Percentiles rank a stretch among this genome's conserved stretches.
phyloP scores from a whole-genome alignment of 2,329 filamentous ascomycete genomes.

The Microascus cirrosus region DNA sequence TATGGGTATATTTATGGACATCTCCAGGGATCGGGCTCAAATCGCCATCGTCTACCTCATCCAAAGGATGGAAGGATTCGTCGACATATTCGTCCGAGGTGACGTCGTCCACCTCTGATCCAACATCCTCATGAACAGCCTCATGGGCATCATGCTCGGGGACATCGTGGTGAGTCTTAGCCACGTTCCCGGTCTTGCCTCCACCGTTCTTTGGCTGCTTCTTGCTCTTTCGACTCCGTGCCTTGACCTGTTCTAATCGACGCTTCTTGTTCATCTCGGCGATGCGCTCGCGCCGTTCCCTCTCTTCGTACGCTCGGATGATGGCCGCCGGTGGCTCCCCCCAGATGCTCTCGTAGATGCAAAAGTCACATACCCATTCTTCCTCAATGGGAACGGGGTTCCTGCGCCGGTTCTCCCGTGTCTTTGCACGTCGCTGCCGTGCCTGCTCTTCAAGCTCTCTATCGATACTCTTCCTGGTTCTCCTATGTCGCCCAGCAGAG shows the following conservation, averaged over 20 bases:
- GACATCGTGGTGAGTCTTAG: constrained; percentile 1
- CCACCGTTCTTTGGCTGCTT: constrained; percentile 37
- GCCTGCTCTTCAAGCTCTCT: constrained; percentile 68
- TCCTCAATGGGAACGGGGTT: constrained; percentile 61
- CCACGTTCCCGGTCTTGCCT: constrained; percentile 41
- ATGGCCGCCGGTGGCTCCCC: constrained; percentile 75
- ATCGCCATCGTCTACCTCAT: constrained; percentile 2
- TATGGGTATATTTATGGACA: neutral
- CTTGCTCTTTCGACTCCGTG: constrained; percentile 82
- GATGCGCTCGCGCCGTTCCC: constrained; percentile 75
- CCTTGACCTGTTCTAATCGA: constrained; percentile 83
- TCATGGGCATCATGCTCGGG: neutral
- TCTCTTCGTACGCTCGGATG: constrained; percentile 87
- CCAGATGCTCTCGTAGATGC: constrained; percentile 94
- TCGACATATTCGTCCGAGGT: constrained; percentile 4
- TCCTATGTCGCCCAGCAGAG: constrained; percentile 31
- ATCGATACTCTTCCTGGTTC: constrained; percentile 53
- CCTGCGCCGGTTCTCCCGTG: constrained; percentile 65
- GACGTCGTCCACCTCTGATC: constrained; percentile 1
- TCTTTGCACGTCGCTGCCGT: constrained; percentile 63
- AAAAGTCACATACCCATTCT: constrained; percentile 95
- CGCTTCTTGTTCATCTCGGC: constrained; percentile 77
- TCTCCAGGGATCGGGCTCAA: neutral
- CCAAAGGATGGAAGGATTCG: constrained; percentile 2
- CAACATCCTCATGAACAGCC: neutral